phyloP scores from a whole-genome alignment of 371 early-diverging fungal species.

The Catenaria anguillulae region DNA sequence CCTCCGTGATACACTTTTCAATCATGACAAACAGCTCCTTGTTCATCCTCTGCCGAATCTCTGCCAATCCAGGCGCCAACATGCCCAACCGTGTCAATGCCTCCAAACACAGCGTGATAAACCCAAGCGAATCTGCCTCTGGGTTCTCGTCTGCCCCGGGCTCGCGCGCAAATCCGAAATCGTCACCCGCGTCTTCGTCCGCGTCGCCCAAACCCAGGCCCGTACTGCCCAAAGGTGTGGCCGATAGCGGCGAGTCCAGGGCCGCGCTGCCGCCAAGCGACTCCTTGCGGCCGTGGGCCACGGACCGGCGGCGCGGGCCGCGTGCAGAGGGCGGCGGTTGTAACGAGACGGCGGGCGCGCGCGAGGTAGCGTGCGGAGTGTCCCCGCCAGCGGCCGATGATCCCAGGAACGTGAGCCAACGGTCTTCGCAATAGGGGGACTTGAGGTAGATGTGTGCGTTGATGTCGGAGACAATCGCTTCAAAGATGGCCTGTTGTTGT shows the following conservation, averaged over 20 bases:
- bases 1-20: slow-evolving; percentile 7
- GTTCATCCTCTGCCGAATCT: slow-evolving; percentile 9
- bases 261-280: background rate
- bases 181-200: background rate
- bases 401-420: background rate
- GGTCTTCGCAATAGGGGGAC: slow-evolving; percentile 7
- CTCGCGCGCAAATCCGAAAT: background rate
- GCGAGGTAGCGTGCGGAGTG: background rate
- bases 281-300: no score
- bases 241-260: no score
- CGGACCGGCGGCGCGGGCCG: background rate
- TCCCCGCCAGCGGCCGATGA: no score
- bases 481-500: slow-evolving; percentile 3
- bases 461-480: slow-evolving; percentile 9
- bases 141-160: slow-evolving; percentile 7
- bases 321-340: background rate
- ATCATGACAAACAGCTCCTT: slow-evolving; percentile 9
- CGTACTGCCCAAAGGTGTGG: background rate
- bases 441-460: slow-evolving; percentile 11
- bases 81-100: slow-evolving; percentile 5
- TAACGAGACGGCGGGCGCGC: no score
- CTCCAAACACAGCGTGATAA: slow-evolving; percentile 10
- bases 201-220: background rate
- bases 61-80: slow-evolving; percentile 8
- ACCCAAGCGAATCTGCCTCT: slow-evolving; percentile 11